A percentile compares a stretch with the other conserved stretches of the same genome.
These are phyloP conservation scores for Chalciporus sp. DNA, from an alignment of 1,284 basidiomycete species.

Conservation along the genomic window DNA sequence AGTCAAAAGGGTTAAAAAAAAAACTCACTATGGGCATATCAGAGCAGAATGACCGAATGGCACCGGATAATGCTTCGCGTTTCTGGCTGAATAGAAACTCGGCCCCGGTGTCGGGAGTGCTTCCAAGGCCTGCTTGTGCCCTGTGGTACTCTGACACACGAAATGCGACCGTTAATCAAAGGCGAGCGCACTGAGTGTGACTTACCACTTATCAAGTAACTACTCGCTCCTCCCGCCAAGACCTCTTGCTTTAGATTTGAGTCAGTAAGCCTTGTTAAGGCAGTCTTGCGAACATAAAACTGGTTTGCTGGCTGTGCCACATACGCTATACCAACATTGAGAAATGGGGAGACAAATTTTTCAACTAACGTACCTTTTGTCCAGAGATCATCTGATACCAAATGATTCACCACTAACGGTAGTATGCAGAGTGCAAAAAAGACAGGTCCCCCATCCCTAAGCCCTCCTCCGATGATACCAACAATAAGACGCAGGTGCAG, in stretches of 20 bases:
- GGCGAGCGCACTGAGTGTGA: background rate
- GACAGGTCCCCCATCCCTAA: conserved; percentile 20
- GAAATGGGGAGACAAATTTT: background rate
- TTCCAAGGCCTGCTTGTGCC: conserved; percentile 29
- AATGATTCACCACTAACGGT: conserved; percentile 5
- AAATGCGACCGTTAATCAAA: background rate
- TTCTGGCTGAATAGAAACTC: conserved; percentile 21
- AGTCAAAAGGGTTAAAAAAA: background rate
- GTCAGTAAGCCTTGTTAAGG: conserved; percentile 26
- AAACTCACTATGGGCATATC: conserved; percentile 36
- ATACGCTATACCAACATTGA: conserved; percentile 25
- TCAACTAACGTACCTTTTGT: conserved; percentile 16
- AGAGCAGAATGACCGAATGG: conserved; percentile 22
- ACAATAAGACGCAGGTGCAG: conserved; percentile 25
- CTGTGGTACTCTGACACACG: conserved; percentile 36
- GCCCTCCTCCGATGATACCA: conserved; percentile 16
- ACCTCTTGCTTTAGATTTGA: conserved; percentile 34
- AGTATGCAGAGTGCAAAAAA: conserved; percentile 25
- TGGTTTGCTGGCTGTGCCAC: conserved; percentile 16
- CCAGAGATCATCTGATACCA: conserved; percentile 18
- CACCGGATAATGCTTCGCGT: conserved; percentile 12
- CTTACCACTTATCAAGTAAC: conserved; percentile 35
- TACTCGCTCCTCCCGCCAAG: conserved; percentile 33
- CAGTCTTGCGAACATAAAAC: conserved; percentile 29
- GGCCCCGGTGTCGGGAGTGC: conserved; percentile 23